phyloP scores from a whole-genome alignment of 768 basidiomycete species.

The Macrolepiota fuliginosa region DNA sequence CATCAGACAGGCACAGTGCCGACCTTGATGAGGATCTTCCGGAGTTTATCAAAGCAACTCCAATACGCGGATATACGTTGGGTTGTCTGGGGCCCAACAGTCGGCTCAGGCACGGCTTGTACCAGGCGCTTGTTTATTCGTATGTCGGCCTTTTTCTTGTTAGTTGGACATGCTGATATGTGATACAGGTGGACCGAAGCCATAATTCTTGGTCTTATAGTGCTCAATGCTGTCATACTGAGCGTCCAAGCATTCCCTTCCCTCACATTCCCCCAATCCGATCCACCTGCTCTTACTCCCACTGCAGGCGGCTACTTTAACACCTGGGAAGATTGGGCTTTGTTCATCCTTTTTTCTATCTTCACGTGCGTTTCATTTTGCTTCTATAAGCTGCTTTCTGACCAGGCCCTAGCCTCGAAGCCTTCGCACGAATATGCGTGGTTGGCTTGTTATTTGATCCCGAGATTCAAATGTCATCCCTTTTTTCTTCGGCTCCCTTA shows the following conservation, averaged over 20 bases:
- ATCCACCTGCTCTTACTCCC: slow-evolving; percentile 37
- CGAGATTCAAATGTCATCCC: slow-evolving; percentile 52
- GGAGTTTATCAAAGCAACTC: slow-evolving; percentile 42
- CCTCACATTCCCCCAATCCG: slow-evolving; percentile 48
- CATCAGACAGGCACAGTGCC: slow-evolving; percentile 25
- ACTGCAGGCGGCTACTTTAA: slow-evolving; percentile 76
- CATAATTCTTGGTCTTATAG: slow-evolving; percentile 75
- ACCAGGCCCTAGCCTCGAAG: slow-evolving; percentile 63
- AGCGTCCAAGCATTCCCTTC: slow-evolving; percentile 75
- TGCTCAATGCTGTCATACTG: slow-evolving; percentile 78
- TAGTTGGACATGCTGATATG: background rate
- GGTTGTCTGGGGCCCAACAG: slow-evolving; percentile 73
- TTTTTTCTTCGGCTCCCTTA: slow-evolving; percentile 40
- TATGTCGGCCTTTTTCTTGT: slow-evolving; percentile 37
- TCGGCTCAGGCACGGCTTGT: slow-evolving; percentile 59
- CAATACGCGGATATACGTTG: slow-evolving; percentile 76
- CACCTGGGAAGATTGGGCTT: slow-evolving; percentile 81
- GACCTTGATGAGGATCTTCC: slow-evolving; percentile 38
- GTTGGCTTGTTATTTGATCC: slow-evolving; percentile 89
- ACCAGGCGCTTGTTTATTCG: slow-evolving; percentile 68
- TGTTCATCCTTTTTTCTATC: slow-evolving; percentile 78
- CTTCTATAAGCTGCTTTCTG: slow-evolving; percentile 9
- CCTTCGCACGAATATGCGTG: slow-evolving; percentile 83
- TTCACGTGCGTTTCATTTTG: slow-evolving; percentile 67
- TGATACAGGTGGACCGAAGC: slow-evolving; percentile 82